phyloP scores from a whole-genome alignment of 2,329 filamentous ascomycete genomes.

The Pseudogymnoascus sp. region DNA sequence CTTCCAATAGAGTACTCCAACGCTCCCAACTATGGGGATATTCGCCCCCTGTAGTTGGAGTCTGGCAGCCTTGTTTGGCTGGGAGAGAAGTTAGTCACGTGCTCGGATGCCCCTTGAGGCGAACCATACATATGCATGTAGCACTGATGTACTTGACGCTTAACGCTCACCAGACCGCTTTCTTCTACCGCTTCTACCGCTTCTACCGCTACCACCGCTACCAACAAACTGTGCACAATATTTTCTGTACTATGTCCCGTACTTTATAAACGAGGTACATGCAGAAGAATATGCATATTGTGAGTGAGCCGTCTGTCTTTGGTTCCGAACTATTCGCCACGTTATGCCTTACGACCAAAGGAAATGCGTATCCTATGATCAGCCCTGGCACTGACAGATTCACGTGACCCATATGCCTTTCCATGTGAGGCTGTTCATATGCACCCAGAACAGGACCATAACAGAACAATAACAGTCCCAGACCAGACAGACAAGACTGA shows the following conservation, averaged over 20 bases:
- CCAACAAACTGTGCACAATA: neutral
- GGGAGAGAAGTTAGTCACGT: neutral
- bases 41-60: neutral
- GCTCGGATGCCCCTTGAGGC: neutral
- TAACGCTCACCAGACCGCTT: neutral
- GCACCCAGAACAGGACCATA: neutral
- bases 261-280: neutral
- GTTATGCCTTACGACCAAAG: neutral
- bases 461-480: neutral
- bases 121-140: neutral
- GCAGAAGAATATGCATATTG: neutral
- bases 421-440: neutral
- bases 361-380: neutral
- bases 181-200: neutral
- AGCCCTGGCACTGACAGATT: neutral
- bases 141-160: neutral
- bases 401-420: neutral
- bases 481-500: neutral
- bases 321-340: neutral
- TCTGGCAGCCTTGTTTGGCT: neutral
- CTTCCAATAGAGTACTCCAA: neutral
- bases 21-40: neutral
- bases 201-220: neutral
- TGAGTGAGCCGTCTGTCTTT: neutral
- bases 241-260: neutral